Evolutionary conservation across 352 stramenopile species (phyloP), one percentile per base, ranked within the genome.

Genomic region (Lagenidium giganteum): DNA sequence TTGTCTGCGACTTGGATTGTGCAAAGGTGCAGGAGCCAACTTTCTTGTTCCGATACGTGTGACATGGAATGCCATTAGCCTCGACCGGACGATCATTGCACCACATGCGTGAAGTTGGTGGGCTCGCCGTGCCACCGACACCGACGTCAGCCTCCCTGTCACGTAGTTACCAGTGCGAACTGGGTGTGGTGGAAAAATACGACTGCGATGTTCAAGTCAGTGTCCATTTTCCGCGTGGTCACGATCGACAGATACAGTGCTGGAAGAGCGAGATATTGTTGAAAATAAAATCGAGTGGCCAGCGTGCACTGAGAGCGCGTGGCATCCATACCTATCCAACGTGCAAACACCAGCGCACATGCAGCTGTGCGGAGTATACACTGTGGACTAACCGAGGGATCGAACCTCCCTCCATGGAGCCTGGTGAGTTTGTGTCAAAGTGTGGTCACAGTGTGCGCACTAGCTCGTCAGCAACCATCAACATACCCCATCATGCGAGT

Each of bases 1-100:
- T 66, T 3, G 94, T 93, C 58, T 95, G 84, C 47, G 48, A 55
- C 3, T 64, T 91, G n/a, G 32, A 83, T n/a, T 95, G 85, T 31
- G 54, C 58, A 0, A 48, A 69, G 35, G 13, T 49, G n/a, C n/a
- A n/a, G n/a, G n/a, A n/a, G n/a, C n/a, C n/a, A n/a, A n/a, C 64
- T 95, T 1, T 16, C 49, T 16, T 95, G 83, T 39, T 72, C 67
- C n/a, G 83, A 95, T 40, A 42, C 42, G 7, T 95, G 85, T 47
- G 56, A 64, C 2, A 47, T 83, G 32, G 64, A 55, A 23, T 95
- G 84, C 42, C 84, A 94, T 26, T 92, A 64, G 64, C 67, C 78
- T 1, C 42, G 68, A 7, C 43, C 81, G 12, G 45, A 53, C 8
- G 58, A 45, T 16, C 83, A 95, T 54, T 91, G 84, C 12, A 52